A percentile compares a stretch with the other conserved stretches of the same genome.
phyloP scores from a whole-genome alignment of 805 yeast genomes.

The Helenozyma rhizophorensis region DNA sequence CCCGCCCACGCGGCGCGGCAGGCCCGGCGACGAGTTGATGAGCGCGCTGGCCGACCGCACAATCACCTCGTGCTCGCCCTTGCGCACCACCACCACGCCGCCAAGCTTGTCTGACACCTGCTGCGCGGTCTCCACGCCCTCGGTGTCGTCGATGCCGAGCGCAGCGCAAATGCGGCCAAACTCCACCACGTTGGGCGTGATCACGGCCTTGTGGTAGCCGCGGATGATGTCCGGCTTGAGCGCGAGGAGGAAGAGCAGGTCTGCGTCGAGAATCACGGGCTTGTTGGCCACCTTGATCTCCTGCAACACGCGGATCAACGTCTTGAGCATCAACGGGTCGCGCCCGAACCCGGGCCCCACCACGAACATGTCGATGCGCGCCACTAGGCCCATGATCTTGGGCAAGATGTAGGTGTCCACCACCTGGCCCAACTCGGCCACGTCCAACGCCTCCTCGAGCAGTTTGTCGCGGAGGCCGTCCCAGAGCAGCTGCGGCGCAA shows the following conservation, averaged over 20 bases:
- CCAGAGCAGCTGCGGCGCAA: constrained; percentile 19
- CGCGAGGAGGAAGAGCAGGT: constrained; percentile 69
- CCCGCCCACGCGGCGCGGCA: constrained; percentile 84
- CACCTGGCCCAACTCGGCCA: constrained; percentile 24
- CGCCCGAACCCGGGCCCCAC: constrained; percentile 96
- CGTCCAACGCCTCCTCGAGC: constrained; percentile 20
- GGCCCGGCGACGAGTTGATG: constrained; percentile 51
- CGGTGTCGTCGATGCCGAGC: constrained; percentile 29
- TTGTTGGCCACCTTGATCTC: constrained; percentile 51
- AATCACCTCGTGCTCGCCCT: constrained; percentile 67
- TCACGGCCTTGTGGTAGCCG: constrained; percentile 55
- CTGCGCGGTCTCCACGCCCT: constrained; percentile 27
- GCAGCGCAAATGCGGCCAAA: constrained; percentile 63
- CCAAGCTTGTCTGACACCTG: constrained; percentile 48
- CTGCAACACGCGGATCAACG: constrained; percentile 53
- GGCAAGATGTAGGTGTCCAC: constrained; percentile 48
- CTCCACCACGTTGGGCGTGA: constrained; percentile 91
- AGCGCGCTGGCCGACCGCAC: constrained; percentile 44
- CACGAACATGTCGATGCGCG: constrained; percentile 71
- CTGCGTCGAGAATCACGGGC: constrained; percentile 88
- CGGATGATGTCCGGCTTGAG: constrained; percentile 49
- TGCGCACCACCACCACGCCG: constrained; percentile 62
- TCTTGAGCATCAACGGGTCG: constrained; percentile 60
- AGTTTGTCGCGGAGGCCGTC: constrained; percentile 11
- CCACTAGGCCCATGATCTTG: constrained; percentile 51